Evolutionary conservation across 352 stramenopile genomes (phyloP), one percentile per base, ranked within the genome.

Genomic region (Phytophthora boehmeriae): DNA sequence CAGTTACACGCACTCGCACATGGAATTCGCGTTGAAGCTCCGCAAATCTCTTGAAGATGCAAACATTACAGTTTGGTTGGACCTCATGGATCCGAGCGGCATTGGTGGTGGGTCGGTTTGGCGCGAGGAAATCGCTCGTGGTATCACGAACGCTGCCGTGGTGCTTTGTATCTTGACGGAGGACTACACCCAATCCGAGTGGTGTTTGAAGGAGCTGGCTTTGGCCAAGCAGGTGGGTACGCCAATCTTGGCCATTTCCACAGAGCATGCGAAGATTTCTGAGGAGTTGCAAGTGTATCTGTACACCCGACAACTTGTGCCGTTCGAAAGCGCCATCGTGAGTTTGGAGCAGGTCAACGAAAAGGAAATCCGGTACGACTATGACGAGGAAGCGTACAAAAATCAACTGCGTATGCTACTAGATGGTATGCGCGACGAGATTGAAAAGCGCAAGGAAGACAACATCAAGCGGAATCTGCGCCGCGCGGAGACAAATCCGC

Each of bases 271-370:
- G 0, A 68, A 76, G 16, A 86, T 94, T 30, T 91, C 83, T 0
- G 85, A 94, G 64, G 85, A 94, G n/a, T 58, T 94, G 9, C 85
- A 94, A 41, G 85, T 94, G 35, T 94, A 94, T 47, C 55, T 94
- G 61, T 94, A 94, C 64, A 92, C 85, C 8, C 68, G 85, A 4
- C 85, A 94, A 59, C 88, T 92, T 39, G 78, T 94, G 11, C 85
- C 85, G 8, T 94, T 94, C 52, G 83, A 94, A 45, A 63, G 62
- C 4, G 80, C 83, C 5, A 92, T 94, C 54, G 75, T 72, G 23
- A 69, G 55, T 2, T 54, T 90, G 17, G 60, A 91, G 22, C 65
- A 78, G 2, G 52, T 77, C 0, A 78, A 65, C 32, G 66, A 67
- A 8, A 71, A 63, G 68, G 70, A 72, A 63, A 80, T 86, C 10